Percentiles rank a stretch among this genome's conserved stretches.
These are phyloP conservation scores for Amoebophrya sp. DNA, from an alignment of 169 alveolate species.

Conservation along the genomic window DNA sequence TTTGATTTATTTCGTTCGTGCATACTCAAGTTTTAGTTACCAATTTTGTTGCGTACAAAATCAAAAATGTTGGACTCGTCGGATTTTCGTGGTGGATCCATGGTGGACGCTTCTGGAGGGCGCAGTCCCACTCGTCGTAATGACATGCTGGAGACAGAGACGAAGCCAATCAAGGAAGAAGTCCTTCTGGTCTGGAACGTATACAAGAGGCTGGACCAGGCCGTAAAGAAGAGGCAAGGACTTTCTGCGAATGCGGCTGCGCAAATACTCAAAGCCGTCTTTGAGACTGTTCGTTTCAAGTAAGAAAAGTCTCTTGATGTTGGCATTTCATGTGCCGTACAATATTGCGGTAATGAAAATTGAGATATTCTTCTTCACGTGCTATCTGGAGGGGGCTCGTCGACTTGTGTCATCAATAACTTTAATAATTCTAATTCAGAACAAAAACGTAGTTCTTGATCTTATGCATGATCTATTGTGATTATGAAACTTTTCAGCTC, in stretches of 20 bases:
- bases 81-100: not conserved
- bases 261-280: not conserved
- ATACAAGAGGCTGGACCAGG: not conserved
- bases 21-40: too few relatives aligned
- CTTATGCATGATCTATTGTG: too few relatives aligned
- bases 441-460: not conserved
- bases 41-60: too few relatives aligned
- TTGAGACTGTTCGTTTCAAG: not conserved
- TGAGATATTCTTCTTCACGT: not conserved
- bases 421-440: not conserved
- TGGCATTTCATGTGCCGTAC: not conserved
- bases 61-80: not conserved
- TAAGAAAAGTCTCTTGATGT: not conserved
- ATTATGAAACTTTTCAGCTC: too few relatives aligned
- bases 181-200: not conserved
- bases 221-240: not conserved
- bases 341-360: not conserved
- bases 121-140: not conserved
- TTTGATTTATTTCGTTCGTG: too few relatives aligned
- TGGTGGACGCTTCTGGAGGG: not conserved
- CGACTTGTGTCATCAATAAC: too few relatives aligned
- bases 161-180: not conserved
- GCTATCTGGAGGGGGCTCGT: not conserved
- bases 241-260: not conserved
- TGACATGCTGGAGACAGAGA: not conserved